phyloP scores from a whole-genome alignment of 345 rosid species.

The Cardamine resedifolia region DNA sequence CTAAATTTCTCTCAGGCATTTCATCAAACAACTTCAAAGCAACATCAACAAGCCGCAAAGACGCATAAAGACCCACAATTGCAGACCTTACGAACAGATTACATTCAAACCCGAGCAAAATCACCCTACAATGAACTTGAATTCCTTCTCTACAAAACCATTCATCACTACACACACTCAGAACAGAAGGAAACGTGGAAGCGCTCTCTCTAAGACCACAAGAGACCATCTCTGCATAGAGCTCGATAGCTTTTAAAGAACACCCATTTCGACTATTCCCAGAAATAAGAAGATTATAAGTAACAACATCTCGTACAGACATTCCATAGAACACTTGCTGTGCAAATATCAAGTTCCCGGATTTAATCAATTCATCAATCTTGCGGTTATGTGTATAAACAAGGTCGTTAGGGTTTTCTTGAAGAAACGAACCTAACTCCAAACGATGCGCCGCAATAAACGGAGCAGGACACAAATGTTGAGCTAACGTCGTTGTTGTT shows the following conservation, averaged over 20 bases:
- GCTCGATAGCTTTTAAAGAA: constrained; percentile 39
- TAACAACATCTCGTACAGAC: constrained; percentile 54
- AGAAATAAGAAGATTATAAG: constrained; percentile 67
- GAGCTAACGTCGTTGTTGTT: constrained; percentile 40
- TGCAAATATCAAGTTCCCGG: constrained; percentile 48
- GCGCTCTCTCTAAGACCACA: constrained; percentile 61
- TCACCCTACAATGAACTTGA: constrained; percentile 72
- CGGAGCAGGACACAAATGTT: constrained; percentile 16
- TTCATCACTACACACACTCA: constrained; percentile 54
- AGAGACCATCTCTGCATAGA: constrained; percentile 56
- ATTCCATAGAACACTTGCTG: constrained; percentile 55
- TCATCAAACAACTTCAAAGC: constrained; percentile 60
- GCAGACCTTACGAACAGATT: constrained; percentile 59
- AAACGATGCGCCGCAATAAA: constrained; percentile 14
- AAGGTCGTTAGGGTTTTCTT: constrained; percentile 29
- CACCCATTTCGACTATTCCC: constrained; percentile 50
- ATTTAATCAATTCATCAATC: constrained; percentile 45
- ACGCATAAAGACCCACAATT: constrained; percentile 57
- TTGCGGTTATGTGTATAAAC: constrained; percentile 46
- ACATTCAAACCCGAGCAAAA: constrained; percentile 54
- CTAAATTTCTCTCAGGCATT: constrained; percentile 62
- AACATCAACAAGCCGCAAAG: constrained; percentile 44
- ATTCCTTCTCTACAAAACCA: constrained; percentile 52
- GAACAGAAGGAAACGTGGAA: constrained; percentile 62
- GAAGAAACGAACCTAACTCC: constrained; percentile 38